Base-by-base conservation (phyloP, 352 stramenopile genomes). In the Phytophthora pluvialis region DNA sequence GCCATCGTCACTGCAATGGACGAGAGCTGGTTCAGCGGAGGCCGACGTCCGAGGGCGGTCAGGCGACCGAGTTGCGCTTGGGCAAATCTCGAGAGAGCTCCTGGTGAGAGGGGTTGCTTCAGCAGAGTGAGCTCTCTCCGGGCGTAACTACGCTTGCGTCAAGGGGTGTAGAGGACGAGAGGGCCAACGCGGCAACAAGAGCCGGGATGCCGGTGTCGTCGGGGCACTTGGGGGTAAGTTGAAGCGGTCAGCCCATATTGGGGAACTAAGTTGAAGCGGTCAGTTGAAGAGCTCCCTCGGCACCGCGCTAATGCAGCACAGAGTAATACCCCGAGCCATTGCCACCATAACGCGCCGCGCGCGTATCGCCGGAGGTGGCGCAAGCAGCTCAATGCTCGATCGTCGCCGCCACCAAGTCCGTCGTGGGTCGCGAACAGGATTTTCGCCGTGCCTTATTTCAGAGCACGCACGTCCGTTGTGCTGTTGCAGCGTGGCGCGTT, bases 391-490 rank as follows among this genome's bases (percentile, higher is more conserved):
- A 43, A 46, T 32, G 21, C 39, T 48, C 21, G 32, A 47, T 51
- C 40, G 28, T 12, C 38, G 9, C 29, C 39, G 35, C 12, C 16
- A 18, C 29, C 50, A 52, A 53, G 26, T 35, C 28, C 3, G 50
- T 53, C 43, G 51, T 61, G 49, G 10, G 51, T 60, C 36, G 45
- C 32, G 26, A 45, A 52, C n/a, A 61, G 44, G 28, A 67, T 61
- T 67, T 67, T 58, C 42, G 33, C 21, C 39, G 9, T 45, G 39
- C 46, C 32, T 31, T 53, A 56, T 52, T 46, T 15, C 47, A 47
- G 31, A 47, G 48, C 58, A 66, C 48, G 48, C 58, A 48, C 51
- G 49, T 39, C 1, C 26, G 16, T 55, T 16, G 39, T 59, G 40
- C 16, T 43, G 12, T 60, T 55, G 39, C 48, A 50, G 18, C 18